Base-by-base conservation (phyloP, 2,329 filamentous ascomycete species). In the Epichloe uncinata region DNA sequence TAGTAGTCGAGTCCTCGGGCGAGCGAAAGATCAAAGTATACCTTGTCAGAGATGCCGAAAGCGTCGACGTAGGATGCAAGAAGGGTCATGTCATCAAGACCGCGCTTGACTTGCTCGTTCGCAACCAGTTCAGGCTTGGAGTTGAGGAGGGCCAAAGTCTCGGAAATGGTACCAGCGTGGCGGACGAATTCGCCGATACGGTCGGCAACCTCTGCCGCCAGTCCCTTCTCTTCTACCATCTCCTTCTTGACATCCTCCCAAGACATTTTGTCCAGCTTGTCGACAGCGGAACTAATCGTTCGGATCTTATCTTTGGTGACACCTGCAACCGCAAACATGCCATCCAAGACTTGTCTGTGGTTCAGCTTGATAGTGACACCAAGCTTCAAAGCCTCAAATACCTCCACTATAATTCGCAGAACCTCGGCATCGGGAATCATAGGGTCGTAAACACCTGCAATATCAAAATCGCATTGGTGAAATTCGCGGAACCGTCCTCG, bases 391-490 rank as follows among this genome's bases (percentile, higher is more conserved):
- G 78, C 79, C 57, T 91, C 80, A 61, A 96, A 95, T 40, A 95
- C 85, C 64, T 96, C 89, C 59, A 80, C 82, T 50, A 87, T 79
- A 56, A 96, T 89, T 51, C 85, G 78, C 58, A 97, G 70, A 52
- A 95, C 84, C 70, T 96, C 90, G 37, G 89, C 86, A 62, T 96
- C 91, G 50, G 90, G 87, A 26, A 95, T 77, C 89, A 96, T 95
- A 49, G 87, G 70, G 64, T 95, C 91, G 70, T 88, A 94, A 41
- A 72, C 73, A 53, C 90, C 89, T 12, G 90, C 90, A 69, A 96
- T 91, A 64, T 96, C 90, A 63, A 96, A 94, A 69, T 97, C 91
- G 71, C 90, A 96, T 69, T 96, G 90, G 72, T 94, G 95, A 69
- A 95, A 95, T 69, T 96, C 91, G 61, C 91, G 80, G 85, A 95